phyloP scores from a whole-genome alignment of 2,329 filamentous ascomycete genomes.

The Hortaea werneckii region DNA sequence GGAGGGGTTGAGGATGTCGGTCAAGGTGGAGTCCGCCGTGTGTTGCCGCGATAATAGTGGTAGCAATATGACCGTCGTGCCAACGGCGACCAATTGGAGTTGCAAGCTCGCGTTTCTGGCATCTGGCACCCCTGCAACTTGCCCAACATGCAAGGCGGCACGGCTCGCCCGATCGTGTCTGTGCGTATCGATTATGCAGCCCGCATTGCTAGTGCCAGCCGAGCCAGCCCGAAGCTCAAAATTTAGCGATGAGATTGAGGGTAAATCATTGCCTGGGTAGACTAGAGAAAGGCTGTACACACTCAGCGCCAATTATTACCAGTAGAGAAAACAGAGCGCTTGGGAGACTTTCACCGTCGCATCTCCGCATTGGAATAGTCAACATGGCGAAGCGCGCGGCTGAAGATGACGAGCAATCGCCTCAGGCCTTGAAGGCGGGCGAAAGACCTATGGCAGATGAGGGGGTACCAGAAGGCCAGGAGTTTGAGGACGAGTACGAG shows the following conservation, averaged over 20 bases:
- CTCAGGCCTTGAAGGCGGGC: slow-evolving; percentile 49
- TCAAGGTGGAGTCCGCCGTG: background rate
- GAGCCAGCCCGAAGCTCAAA: background rate
- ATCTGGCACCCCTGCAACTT: background rate
- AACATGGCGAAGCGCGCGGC: slow-evolving; percentile 53
- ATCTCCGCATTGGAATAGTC: slow-evolving; percentile 6
- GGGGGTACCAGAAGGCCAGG: slow-evolving; percentile 46
- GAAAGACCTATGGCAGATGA: slow-evolving; percentile 44
- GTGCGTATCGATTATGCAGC: background rate
- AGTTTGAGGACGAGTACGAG: slow-evolving; percentile 94
- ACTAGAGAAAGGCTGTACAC: too few species aligned
- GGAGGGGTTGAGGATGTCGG: background rate
- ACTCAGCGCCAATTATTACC: too few species aligned
- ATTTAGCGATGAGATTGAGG: background rate
- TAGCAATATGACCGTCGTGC: background rate
- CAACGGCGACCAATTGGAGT: background rate
- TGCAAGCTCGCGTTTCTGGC: background rate
- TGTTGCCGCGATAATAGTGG: background rate
- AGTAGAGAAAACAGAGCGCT: slow-evolving; percentile 12
- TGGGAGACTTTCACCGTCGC: slow-evolving; percentile 15
- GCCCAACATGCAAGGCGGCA: background rate
- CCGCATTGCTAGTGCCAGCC: too few species aligned
- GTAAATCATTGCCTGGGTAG: too few species aligned
- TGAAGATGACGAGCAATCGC: slow-evolving; percentile 35
- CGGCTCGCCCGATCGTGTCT: background rate